Conservation (phyloP, 2,329 filamentous ascomycete genomes). For the Talaromyces islandicus region DNA sequence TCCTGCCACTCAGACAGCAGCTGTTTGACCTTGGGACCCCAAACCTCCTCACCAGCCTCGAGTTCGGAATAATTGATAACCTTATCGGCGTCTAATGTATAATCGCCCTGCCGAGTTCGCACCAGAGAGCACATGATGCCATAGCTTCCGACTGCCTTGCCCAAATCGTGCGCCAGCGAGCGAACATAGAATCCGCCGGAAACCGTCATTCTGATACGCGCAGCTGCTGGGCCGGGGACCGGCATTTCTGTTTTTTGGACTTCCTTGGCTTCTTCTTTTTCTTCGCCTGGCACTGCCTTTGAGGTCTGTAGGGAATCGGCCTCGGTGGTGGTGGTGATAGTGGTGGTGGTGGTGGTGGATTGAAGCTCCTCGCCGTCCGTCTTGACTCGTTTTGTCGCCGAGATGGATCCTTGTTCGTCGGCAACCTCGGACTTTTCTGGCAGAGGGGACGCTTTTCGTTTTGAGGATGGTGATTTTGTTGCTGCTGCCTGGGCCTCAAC, state of each 20-base stretch:
- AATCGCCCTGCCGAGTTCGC: slow-evolving; percentile 75
- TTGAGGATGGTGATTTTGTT: slow-evolving; percentile 11
- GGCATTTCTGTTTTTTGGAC: slow-evolving; percentile 2
- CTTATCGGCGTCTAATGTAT: slow-evolving; percentile 62
- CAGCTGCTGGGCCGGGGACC: slow-evolving; percentile 51
- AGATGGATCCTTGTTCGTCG: background rate
- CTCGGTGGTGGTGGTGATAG: slow-evolving; percentile 3
- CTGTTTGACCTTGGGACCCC: slow-evolving; percentile 66
- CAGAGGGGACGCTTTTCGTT: slow-evolving; percentile 31
- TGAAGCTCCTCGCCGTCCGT: slow-evolving; percentile 6
- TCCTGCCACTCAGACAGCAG: slow-evolving; percentile 51
- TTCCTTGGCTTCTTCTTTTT: background rate
- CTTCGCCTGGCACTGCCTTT: background rate
- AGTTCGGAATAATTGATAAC: slow-evolving; percentile 76
- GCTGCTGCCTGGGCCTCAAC: background rate
- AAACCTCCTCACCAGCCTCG: slow-evolving; percentile 68
- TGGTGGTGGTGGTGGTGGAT: slow-evolving; percentile 6
- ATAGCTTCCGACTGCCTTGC: slow-evolving; percentile 71
- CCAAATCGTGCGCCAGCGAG: slow-evolving; percentile 87
- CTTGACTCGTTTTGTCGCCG: slow-evolving; percentile 2
- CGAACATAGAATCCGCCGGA: slow-evolving; percentile 96
- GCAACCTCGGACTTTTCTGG: slow-evolving; percentile 2
- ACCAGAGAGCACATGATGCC: slow-evolving; percentile 81
- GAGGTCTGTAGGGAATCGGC: background rate
- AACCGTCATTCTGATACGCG: slow-evolving; percentile 80